Evolutionary conservation across 2,329 filamentous ascomycete species (phyloP), one percentile per base, ranked within the genome.

Genomic region (Graphilbum fragrans): DNA sequence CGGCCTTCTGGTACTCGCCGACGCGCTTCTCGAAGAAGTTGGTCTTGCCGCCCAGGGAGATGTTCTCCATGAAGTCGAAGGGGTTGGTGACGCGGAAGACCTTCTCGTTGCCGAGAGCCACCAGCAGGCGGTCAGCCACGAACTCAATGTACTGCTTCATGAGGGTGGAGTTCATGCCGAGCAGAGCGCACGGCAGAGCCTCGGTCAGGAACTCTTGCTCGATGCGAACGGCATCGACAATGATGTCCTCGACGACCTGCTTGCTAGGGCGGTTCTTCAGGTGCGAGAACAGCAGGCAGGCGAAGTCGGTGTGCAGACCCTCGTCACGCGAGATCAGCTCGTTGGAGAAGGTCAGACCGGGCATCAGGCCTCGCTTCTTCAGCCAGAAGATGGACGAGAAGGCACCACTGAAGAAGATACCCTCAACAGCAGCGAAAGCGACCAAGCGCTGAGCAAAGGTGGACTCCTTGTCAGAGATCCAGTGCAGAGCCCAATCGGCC

Each of bases 101-200:
- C 74, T 95, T 96, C 55, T 84, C 76, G 65, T 95, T 95, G 57
- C 92, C 92, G 37, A 98, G 83, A 25, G 92, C 81, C 45, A 96
- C 71, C 29, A 98, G 77, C 29, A 98, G 82, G 54, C 92, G 85
- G 63, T 98, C 92, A 49, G 92, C 92, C 38, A 98, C 92, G 55
- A 98, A 98, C 77, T 98, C 92, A 53, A 98, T 98, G 74, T 98
- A 98, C 69, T 96, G 90, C 75, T 93, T 93, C 92, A 98, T 98
- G 53, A 98, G 76, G 52, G 73, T 83, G 41, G 88, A 66, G 73
- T 98, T 98, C 92, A 98, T 98, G 67, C 92, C 92, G 25, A 98
- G 84, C 39, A 98, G 80, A 35, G 77, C 87, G 54, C 82, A 87
- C 16, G 92, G 92, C 40, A 98, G 81, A 50, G 92, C 88, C 60